Percentiles rank a stretch among this genome's conserved stretches.
phyloP scores from a whole-genome alignment of 73 alveolate species.

The Diophrys sp. region DNA sequence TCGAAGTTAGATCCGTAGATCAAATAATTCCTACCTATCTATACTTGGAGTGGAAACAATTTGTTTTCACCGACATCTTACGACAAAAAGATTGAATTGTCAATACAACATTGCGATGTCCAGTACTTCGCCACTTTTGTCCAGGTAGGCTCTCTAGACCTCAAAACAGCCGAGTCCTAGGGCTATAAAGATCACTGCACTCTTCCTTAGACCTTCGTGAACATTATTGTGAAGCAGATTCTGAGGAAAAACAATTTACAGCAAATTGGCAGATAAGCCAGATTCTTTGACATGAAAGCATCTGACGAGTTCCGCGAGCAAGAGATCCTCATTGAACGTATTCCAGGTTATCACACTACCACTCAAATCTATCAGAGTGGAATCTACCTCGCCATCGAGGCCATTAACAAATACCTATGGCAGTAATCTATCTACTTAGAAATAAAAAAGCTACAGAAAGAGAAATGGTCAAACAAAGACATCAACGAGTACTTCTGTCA shows the following conservation, averaged over 20 bases:
- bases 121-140: not conserved
- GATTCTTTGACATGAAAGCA: not conserved
- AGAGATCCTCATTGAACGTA: not conserved
- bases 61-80: not conserved
- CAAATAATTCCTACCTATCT: not conserved
- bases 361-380: constrained; percentile 28
- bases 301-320: not conserved
- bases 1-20: not conserved
- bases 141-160: not conserved
- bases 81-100: not conserved
- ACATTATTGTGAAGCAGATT: not conserved
- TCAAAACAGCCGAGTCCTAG: not conserved
- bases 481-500: constrained; percentile 10
- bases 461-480: constrained; percentile 13
- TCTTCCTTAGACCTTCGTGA: not conserved
- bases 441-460: constrained; percentile 14
- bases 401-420: constrained; percentile 30
- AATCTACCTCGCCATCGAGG: constrained; percentile 24
- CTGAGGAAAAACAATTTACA: not conserved
- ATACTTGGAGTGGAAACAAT: constrained; percentile 1
- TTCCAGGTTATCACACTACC: constrained; percentile 19
- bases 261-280: not conserved
- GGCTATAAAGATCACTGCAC: constrained; percentile 1
- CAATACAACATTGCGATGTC: not conserved
- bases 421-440: constrained; percentile 1